Evolutionary conservation across 2,329 filamentous ascomycete species (phyloP).

Genomic region (Venturia aucupariae): DNA sequence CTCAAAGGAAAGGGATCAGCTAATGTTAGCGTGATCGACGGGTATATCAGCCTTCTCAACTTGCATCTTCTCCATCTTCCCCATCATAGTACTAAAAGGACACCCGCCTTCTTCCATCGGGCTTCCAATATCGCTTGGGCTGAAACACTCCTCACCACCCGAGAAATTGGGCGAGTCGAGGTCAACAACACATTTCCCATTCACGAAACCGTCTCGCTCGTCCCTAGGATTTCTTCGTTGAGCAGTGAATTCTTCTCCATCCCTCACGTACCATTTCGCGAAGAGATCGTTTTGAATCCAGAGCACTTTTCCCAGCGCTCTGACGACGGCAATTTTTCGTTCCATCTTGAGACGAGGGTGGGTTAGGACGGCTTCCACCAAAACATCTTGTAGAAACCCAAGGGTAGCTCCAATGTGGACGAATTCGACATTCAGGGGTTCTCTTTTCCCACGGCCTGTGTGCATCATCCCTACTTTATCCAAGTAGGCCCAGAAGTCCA

Average conservation of each 20-base stretch:
- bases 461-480: slow-evolving; percentile 83
- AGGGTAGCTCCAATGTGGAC: slow-evolving; percentile 66
- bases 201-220: slow-evolving; percentile 29
- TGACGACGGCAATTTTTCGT: slow-evolving; percentile 64
- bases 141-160: slow-evolving; percentile 7
- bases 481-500: slow-evolving; percentile 76
- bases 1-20: neutral
- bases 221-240: neutral
- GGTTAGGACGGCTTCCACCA: slow-evolving; percentile 66
- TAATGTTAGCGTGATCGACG: neutral
- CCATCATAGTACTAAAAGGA: neutral
- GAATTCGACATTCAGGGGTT: slow-evolving; percentile 71
- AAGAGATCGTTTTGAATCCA: slow-evolving; percentile 86
- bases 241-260: slow-evolving; percentile 50
- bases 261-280: slow-evolving; percentile 69
- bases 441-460: slow-evolving; percentile 54
- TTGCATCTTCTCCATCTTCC: slow-evolving; percentile 4
- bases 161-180: neutral
- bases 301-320: slow-evolving; percentile 69
- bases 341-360: slow-evolving; percentile 57
- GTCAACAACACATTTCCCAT: slow-evolving; percentile 26
- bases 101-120: slow-evolving; percentile 5
- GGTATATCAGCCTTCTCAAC: neutral
- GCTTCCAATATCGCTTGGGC: neutral
- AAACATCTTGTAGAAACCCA: slow-evolving; percentile 67